phyloP scores from a whole-genome alignment of 768 basidiomycete species.

The Auriculariales sp. region DNA sequence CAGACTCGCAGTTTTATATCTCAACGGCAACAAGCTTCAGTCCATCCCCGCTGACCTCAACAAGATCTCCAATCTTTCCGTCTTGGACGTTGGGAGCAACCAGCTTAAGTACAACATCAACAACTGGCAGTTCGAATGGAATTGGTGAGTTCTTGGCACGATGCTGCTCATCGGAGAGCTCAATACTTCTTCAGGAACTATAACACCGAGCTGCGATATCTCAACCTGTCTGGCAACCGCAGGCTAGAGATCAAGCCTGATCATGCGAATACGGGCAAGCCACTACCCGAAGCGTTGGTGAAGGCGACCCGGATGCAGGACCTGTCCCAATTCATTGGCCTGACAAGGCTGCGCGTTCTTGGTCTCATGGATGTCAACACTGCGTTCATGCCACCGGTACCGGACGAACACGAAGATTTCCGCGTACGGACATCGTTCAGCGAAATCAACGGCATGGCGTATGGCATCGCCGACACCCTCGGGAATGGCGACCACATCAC shows the following conservation, averaged over 20 bases:
- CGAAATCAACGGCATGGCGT: constrained; percentile 82
- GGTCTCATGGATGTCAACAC: constrained; percentile 92
- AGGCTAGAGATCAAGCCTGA: constrained; percentile 88
- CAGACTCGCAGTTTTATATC: constrained; percentile 57
- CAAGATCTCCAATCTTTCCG: constrained; percentile 60
- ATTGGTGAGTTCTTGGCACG: constrained; percentile 50
- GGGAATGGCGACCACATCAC: constrained; percentile 65
- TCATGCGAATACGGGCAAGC: constrained; percentile 17
- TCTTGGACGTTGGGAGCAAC: constrained; percentile 90
- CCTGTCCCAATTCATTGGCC: constrained; percentile 74
- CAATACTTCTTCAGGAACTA: constrained; percentile 58
- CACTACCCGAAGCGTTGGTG: constrained; percentile 15
- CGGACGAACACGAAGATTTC: constrained; percentile 58
- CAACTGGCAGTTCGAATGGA: constrained; percentile 99
- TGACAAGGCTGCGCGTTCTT: constrained; percentile 73
- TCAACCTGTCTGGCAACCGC: constrained; percentile 96
- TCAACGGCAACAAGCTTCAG: constrained; percentile 90
- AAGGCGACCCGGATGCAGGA: constrained; percentile 19
- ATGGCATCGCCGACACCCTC: constrained; percentile 90
- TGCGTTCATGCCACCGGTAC: constrained; percentile 33
- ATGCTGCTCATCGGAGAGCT: background rate
- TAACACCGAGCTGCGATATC: constrained; percentile 82
- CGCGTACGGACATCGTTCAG: constrained; percentile 85
- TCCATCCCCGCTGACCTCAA: constrained; percentile 84
- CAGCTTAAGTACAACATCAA: constrained; percentile 91